These are phyloP conservation scores for Magnusiomyces paraingens DNA, from an alignment of 1,139 yeast species.

Conservation along the genomic window DNA sequence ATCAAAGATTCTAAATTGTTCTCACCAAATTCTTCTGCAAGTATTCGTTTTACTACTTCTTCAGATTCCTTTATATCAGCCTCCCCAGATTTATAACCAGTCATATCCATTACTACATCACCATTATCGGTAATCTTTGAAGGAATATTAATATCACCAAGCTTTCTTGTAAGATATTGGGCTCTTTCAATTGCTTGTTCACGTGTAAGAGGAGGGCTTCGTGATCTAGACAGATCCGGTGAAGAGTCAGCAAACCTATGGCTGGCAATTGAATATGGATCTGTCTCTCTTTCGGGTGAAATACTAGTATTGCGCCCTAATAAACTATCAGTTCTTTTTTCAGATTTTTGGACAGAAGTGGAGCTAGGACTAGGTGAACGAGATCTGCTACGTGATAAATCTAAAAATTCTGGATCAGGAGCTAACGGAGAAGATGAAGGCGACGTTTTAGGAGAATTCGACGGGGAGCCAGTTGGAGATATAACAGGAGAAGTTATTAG, in stretches of 20 bases:
- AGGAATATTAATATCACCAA: slow-evolving; percentile 72
- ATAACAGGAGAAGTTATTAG: slow-evolving; percentile 88
- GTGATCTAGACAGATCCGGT: slow-evolving; percentile 6
- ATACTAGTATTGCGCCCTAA: neutral
- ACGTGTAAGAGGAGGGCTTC: slow-evolving; percentile 24
- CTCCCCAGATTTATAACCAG: slow-evolving; percentile 87
- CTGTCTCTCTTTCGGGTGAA: slow-evolving; percentile 7
- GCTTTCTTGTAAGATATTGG: slow-evolving; percentile 57
- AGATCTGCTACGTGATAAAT: slow-evolving; percentile 29
- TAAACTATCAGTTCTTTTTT: neutral
- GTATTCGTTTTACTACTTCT: slow-evolving; percentile 61
- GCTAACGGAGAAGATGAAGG: slow-evolving; percentile 20
- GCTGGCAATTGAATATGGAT: slow-evolving; percentile 1
- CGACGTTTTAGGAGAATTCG: slow-evolving; percentile 28
- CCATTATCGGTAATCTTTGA: slow-evolving; percentile 86
- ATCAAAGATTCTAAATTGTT: slow-evolving; percentile 44
- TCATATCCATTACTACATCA: slow-evolving; percentile 86
- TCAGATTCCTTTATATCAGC: slow-evolving; percentile 42
- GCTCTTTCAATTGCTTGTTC: slow-evolving; percentile 57
- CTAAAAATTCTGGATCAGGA: slow-evolving; percentile 55
- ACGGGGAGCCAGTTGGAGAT: slow-evolving; percentile 65
- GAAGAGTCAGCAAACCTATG: slow-evolving; percentile 11
- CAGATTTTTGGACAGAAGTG: neutral
- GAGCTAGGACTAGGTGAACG: slow-evolving; percentile 17
- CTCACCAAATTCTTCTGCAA: slow-evolving; percentile 60